Percentiles rank a stretch among this genome's conserved stretches.
Evolutionary conservation across 2,329 filamentous ascomycete genomes (phyloP).

Genomic region (Pseudophaeomoniella oleicola): DNA sequence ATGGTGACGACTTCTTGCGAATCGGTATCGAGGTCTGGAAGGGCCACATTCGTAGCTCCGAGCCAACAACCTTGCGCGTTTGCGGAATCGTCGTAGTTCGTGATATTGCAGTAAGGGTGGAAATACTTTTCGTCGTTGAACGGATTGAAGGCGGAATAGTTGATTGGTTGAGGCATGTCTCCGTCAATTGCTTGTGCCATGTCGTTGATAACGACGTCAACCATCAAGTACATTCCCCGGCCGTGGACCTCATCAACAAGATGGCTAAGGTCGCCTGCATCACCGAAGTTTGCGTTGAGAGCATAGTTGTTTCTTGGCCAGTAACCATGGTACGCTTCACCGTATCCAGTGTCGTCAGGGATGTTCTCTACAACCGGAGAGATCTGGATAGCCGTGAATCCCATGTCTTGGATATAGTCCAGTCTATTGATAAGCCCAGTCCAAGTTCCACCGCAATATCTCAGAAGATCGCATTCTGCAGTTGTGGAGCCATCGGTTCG

Average conservation of each 20-base stretch:
- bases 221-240: slow-evolving; percentile 36
- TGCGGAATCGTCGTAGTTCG: slow-evolving; percentile 19
- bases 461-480: slow-evolving; percentile 16
- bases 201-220: slow-evolving; percentile 38
- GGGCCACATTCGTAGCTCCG: slow-evolving; percentile 30
- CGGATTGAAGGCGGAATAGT: slow-evolving; percentile 13
- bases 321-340: slow-evolving; percentile 36
- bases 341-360: slow-evolving; percentile 20
- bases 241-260: slow-evolving; percentile 29
- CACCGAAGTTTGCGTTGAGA: slow-evolving; percentile 35
- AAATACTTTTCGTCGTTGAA: slow-evolving; percentile 18
- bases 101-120: slow-evolving; percentile 17
- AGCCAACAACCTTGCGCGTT: slow-evolving; percentile 34
- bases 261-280: slow-evolving; percentile 29
- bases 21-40: slow-evolving; percentile 34
- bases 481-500: slow-evolving; percentile 21
- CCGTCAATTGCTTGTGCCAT: slow-evolving; percentile 21
- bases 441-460: slow-evolving; percentile 38
- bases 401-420: slow-evolving; percentile 36
- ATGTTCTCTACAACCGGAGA: slow-evolving; percentile 28
- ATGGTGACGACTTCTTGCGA: slow-evolving; percentile 23
- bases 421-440: slow-evolving; percentile 31
- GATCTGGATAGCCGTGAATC: slow-evolving; percentile 34
- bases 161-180: slow-evolving; percentile 11
- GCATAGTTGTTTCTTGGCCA: slow-evolving; percentile 33